phyloP scores from a whole-genome alignment of 805 yeast species.

The Tanozyma kutaoensis region DNA sequence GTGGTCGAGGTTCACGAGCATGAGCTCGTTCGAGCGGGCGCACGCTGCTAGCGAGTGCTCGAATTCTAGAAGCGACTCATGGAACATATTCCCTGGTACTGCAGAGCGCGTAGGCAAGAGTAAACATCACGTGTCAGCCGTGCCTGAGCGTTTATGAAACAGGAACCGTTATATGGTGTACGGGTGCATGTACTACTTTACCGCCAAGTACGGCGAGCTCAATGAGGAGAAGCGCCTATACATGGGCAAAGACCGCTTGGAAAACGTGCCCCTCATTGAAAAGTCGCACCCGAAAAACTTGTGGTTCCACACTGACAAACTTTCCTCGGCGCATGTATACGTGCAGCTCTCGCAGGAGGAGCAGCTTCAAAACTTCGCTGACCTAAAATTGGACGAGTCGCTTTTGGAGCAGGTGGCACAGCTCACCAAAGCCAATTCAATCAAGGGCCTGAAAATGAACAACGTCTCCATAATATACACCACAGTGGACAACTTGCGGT shows the following conservation, averaged over 20 bases:
- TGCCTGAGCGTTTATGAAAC: no score
- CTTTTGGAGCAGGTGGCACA: conserved; percentile 45
- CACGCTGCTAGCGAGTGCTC: conserved; percentile 7
- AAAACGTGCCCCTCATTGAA: conserved; percentile 41
- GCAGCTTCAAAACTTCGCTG: conserved; percentile 28
- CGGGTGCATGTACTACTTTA: no score
- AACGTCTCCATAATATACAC: conserved; percentile 59
- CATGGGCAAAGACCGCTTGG: conserved; percentile 67
- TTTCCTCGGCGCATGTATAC: conserved; percentile 69
- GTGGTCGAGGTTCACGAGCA: conserved; percentile 7
- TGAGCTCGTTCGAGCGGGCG: conserved; percentile 4
- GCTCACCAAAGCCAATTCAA: conserved; percentile 65
- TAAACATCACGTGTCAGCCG: no score
- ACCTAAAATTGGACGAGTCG: conserved; percentile 22
- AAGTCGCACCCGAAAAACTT: conserved; percentile 53
- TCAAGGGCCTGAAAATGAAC: conserved; percentile 58
- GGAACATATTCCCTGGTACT: no score
- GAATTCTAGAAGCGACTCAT: conserved; percentile 7
- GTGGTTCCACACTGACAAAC: conserved; percentile 75
- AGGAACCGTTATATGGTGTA: no score
- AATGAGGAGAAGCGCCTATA: no score
- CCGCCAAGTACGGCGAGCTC: no score
- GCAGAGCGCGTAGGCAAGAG: no score
- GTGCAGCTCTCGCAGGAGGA: conserved; percentile 39
- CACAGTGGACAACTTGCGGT: conserved; percentile 57